Conservation (phyloP, 129 eudicot genomes). For the Gnaphalium uliginosum region DNA sequence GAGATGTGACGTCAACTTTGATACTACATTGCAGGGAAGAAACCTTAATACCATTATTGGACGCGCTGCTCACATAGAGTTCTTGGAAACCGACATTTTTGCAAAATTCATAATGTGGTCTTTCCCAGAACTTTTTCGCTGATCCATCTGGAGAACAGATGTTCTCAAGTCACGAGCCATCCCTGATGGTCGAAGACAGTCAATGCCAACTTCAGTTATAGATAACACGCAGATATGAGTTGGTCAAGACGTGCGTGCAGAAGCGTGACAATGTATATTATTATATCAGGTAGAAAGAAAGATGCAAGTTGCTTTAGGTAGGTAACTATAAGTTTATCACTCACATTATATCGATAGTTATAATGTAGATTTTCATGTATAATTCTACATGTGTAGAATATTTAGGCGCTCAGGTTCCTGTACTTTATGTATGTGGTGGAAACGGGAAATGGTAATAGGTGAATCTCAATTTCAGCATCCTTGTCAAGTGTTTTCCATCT, state of each 20-base stretch:
- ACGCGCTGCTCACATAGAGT: slow-evolving; percentile 97
- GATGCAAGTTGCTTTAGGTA: slow-evolving; percentile 25
- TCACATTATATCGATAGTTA: slow-evolving; percentile 21
- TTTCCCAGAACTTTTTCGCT: slow-evolving; percentile 79
- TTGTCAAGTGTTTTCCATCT: not conserved
- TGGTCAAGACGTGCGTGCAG: slow-evolving; percentile 2
- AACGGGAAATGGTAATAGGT: slow-evolving; percentile 18
- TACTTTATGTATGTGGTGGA: slow-evolving; percentile 28
- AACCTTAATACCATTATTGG: slow-evolving; percentile 89
- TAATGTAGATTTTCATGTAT: slow-evolving; percentile 31
- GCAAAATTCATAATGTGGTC: slow-evolving; percentile 98
- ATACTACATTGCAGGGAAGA: slow-evolving; percentile 75
- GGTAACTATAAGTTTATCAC: slow-evolving; percentile 26
- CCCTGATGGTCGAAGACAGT: slow-evolving; percentile 24
- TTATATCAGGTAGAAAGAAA: slow-evolving; percentile 35
- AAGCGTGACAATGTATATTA: slow-evolving; percentile 30
- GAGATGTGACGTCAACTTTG: slow-evolving; percentile 94
- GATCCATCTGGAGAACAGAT: slow-evolving; percentile 19
- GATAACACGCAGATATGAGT: slow-evolving; percentile 10
- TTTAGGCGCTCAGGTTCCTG: slow-evolving; percentile 22
- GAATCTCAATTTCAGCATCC: slow-evolving; percentile 18
- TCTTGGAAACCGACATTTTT: slow-evolving; percentile 81
- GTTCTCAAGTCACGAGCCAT: slow-evolving; percentile 12
- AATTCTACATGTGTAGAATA: slow-evolving; percentile 28
- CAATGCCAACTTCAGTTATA: slow-evolving; percentile 11